Conservation (phyloP, 352 stramenopile genomes). For the Nothophytophthora sp. region DNA sequence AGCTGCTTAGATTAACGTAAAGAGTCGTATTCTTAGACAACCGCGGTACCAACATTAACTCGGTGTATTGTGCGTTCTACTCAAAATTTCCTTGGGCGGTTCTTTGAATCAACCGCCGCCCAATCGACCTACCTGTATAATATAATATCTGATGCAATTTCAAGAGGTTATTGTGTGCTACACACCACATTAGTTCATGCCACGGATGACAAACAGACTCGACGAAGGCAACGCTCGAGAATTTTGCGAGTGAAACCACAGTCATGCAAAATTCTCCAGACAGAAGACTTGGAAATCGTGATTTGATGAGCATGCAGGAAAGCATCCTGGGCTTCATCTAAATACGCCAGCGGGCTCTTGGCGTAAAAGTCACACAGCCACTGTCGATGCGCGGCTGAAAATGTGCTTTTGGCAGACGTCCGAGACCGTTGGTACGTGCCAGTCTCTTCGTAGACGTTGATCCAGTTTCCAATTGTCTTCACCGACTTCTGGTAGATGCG, state of each 20-base stretch:
- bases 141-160: no score
- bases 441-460: constrained; percentile 1
- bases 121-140: no score
- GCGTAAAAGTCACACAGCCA: neutral
- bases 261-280: constrained; percentile 8
- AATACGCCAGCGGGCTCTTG: neutral
- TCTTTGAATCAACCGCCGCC: no score
- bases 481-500: neutral
- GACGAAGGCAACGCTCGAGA: no score
- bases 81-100: no score
- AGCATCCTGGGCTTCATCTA: neutral
- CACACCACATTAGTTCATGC: no score
- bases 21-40: no score
- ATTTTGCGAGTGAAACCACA: constrained; percentile 3
- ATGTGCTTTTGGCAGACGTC: neutral
- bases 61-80: no score
- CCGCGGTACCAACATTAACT: no score
- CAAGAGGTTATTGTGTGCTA: no score
- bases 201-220: no score
- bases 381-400: neutral
- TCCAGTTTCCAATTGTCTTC: constrained; percentile 1
- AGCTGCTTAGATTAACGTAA: no score
- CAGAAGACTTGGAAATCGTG: constrained; percentile 2
- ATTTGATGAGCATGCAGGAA: neutral
- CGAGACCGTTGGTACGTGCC: neutral